Evolutionary conservation across 1,284 basidiomycete genomes (phyloP).

Genomic region (Hortiboletus rubellus): DNA sequence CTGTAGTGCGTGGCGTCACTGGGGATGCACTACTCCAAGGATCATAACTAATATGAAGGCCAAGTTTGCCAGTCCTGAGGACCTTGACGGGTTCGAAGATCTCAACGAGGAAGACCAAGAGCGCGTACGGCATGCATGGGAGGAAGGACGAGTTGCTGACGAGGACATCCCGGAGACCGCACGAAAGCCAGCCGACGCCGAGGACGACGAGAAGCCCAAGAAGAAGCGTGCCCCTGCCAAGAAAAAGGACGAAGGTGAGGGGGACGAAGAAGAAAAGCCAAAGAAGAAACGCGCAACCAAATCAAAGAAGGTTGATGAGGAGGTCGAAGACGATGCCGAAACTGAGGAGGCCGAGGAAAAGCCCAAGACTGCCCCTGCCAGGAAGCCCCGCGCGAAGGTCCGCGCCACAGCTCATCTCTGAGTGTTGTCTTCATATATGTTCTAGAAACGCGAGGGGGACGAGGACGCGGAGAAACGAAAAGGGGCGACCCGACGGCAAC

Average conservation of each 20-base stretch:
- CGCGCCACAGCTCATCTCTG: constrained; percentile 7
- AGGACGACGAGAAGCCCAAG: constrained; percentile 43
- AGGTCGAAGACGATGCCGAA: constrained; percentile 42
- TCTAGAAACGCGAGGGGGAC: constrained; percentile 41
- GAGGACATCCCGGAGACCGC: constrained; percentile 78
- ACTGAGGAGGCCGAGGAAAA: constrained; percentile 40
- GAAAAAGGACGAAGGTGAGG: constrained; percentile 44
- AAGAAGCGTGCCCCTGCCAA: constrained; percentile 42
- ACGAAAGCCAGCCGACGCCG: constrained; percentile 52
- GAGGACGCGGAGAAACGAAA: constrained; percentile 43
- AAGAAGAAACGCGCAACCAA: constrained; percentile 41
- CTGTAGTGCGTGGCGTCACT: constrained; percentile 75
- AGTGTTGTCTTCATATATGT: constrained; percentile 13
- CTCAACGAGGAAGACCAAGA: constrained; percentile 64
- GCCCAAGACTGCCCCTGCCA: constrained; percentile 40
- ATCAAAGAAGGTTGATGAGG: constrained; percentile 41
- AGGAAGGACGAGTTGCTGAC: constrained; percentile 71
- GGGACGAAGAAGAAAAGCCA: constrained; percentile 43
- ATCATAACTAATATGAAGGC: constrained; percentile 76
- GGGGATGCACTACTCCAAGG: constrained; percentile 74
- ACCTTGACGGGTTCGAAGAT: constrained; percentile 73
- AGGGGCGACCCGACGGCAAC: constrained; percentile 33
- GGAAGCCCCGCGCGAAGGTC: constrained; percentile 45
- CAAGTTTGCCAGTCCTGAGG: constrained; percentile 55
- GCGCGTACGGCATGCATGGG: constrained; percentile 66